Conservation (phyloP, 148 eudicot genomes). For the Cornus kousa region DNA sequence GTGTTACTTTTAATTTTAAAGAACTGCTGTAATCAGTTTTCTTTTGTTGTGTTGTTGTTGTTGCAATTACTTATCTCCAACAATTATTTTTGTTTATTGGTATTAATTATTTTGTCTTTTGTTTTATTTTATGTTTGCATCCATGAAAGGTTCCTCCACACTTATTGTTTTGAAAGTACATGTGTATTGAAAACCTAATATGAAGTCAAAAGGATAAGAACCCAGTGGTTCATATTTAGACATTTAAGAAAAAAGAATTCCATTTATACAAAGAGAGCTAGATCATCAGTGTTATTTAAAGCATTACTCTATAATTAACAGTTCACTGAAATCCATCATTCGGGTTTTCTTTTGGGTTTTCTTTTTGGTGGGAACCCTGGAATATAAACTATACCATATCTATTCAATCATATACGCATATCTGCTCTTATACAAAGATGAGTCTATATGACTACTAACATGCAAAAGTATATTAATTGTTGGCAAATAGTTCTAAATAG, state of each 20-base stretch:
- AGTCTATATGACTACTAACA: too few relatives aligned
- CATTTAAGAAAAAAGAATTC: not conserved
- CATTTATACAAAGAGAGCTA: too few relatives aligned
- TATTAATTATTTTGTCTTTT: too few relatives aligned
- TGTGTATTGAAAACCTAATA: not conserved
- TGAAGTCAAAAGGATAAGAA: not conserved
- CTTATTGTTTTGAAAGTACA: not conserved
- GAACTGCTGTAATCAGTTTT: too few relatives aligned
- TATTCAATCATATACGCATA: too few relatives aligned
- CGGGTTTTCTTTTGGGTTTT: not conserved
- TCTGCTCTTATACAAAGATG: too few relatives aligned
- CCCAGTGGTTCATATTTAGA: not conserved
- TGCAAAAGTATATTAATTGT: too few relatives aligned
- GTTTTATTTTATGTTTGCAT: not conserved
- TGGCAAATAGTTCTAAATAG: too few relatives aligned
- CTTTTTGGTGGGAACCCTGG: too few relatives aligned
- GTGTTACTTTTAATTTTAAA: not conserved
- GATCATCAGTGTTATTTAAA: too few relatives aligned
- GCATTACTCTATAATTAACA: not conserved
- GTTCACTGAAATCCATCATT: not conserved
- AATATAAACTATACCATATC: too few relatives aligned
- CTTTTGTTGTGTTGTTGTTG: too few relatives aligned
- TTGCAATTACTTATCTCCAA: not conserved
- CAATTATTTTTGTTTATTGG: not conserved
- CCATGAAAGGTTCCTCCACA: not conserved